phyloP scores from a whole-genome alignment of 257 asterid species.

The Nicotiana sylvestris region DNA sequence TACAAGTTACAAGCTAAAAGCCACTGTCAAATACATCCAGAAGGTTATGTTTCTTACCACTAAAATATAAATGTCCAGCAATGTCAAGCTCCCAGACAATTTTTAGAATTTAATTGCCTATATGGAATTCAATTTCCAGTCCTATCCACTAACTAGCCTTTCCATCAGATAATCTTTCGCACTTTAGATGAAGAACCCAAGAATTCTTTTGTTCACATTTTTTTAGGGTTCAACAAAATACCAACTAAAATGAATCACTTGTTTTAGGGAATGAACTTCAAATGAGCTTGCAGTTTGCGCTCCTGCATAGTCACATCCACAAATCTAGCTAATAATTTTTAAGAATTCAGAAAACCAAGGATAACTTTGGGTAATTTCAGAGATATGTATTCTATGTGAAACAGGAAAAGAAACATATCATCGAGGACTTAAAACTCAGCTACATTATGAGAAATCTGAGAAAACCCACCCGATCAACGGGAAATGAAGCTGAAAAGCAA shows the following conservation, averaged over 20 bases:
- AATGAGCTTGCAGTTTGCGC: neutral
- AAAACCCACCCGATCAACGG: slow-evolving; percentile 67
- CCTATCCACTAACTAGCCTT: slow-evolving; percentile 2
- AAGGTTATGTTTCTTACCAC: neutral
- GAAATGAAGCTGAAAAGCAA: slow-evolving; percentile 73
- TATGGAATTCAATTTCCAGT: neutral
- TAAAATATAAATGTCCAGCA: neutral
- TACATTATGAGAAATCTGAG: neutral
- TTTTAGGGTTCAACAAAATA: neutral
- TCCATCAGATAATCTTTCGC: neutral
- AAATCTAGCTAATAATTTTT: neutral
- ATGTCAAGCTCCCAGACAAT: neutral
- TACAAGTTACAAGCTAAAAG: neutral
- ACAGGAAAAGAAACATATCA: neutral
- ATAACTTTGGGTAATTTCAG: neutral
- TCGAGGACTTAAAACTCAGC: neutral
- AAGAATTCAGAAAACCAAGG: neutral
- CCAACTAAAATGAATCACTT: neutral
- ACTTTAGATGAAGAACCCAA: neutral
- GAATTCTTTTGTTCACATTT: neutral
- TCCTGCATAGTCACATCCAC: neutral
- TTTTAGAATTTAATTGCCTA: neutral
- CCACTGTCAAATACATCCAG: neutral
- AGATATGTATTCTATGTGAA: neutral
- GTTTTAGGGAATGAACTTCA: slow-evolving; percentile 2